Conservation (phyloP, 106 monocot species). For the Platanthera zijinensis region DNA sequence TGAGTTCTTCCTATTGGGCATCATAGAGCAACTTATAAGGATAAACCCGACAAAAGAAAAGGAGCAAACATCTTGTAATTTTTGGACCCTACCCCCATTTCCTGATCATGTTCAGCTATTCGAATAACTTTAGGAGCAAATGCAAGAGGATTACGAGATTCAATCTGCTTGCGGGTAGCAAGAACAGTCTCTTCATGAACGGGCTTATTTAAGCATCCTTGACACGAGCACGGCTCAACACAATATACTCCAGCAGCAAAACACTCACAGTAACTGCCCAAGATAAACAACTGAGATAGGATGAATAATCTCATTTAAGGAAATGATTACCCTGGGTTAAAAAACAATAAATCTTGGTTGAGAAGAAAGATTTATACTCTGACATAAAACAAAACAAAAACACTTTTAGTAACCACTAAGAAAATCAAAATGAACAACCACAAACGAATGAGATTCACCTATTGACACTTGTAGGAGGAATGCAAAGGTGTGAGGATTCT, state of each 20-base stretch:
- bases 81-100: constrained; percentile 38
- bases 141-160: constrained; percentile 95
- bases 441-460: neutral
- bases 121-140: constrained; percentile 98
- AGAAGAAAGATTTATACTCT: neutral
- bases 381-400: neutral
- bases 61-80: neutral
- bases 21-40: neutral
- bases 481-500: neutral
- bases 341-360: neutral
- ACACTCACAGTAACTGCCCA: constrained; percentile 89
- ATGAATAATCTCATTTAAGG: neutral
- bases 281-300: neutral
- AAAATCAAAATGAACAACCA: neutral
- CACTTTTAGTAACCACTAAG: neutral
- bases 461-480: neutral
- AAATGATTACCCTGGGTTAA: neutral
- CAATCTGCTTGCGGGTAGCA: constrained; percentile 90
- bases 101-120: constrained; percentile 30
- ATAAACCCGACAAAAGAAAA: neutral
- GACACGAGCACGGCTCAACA: constrained; percentile 81
- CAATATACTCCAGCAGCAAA: constrained; percentile 97
- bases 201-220: constrained; percentile 92
- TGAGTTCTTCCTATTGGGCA: constrained; percentile 54
- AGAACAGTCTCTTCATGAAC: constrained; percentile 83